Base-by-base conservation (phyloP, 2,329 filamentous ascomycete species). In the Rhexocercosporidium sp. region DNA sequence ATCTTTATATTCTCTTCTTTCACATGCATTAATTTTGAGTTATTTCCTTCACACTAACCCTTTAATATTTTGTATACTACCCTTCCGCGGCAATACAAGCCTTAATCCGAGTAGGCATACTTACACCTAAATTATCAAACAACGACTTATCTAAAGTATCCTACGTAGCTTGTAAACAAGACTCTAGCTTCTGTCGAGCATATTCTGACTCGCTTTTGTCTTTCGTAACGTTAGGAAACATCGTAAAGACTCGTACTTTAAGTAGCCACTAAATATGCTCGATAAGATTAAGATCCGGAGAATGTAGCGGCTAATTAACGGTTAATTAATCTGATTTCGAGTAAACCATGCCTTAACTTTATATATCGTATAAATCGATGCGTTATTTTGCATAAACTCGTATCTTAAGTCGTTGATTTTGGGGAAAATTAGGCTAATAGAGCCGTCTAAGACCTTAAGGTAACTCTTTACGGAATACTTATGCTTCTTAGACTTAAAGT, bases 181-280 rank as follows among this genome's bases (percentile, higher is more conserved):
- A 29, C 20, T 67, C 56, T 22, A 67, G 56, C n/a, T 29, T 25
- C 31, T 67, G 54, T n/a, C 56, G 25, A 46, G 49, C 25, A 51
- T 67, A 41, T 67, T 67, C 66, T 57, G 34, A 64, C 14, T 67
- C 61, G 12, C 41, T 63, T 29, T 64, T 67, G 47, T 64, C 27
- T 4, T 31, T 49, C 12, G 54, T 25, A 64, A 64, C 46, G 20
- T 67, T 22, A 22, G 47, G 66, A 41, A 61, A 67, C 16, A 61
- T 64, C 47, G 62, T 25, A 57, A n/a, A 57, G 1, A 60, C 12
- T 3, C 44, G 4, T 6, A n/a, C 11, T 34, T 67, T 67, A 3
- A 67, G 27, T 8, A 31, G 16, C 66, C 25, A 67, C 62, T 41
- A 64, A 22, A 67, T 62, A 57, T 64, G 27, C 56, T n/a, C n/a